Percentiles rank a stretch among this genome's conserved stretches.
Conservation (phyloP, 2,329 filamentous ascomycete species). For the Davidsoniella australis region DNA sequence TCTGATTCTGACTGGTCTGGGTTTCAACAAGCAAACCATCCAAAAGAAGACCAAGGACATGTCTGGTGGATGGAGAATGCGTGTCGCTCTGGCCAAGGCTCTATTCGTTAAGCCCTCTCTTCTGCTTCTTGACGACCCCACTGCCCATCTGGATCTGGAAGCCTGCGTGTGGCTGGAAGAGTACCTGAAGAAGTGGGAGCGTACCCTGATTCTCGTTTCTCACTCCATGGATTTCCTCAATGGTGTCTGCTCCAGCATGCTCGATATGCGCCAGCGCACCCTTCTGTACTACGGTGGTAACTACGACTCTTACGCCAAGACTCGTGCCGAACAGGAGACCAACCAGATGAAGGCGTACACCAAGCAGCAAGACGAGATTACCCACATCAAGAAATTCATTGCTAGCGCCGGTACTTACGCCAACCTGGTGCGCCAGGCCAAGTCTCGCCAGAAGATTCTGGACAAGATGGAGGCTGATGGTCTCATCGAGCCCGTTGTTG, state of each 20-base stretch:
- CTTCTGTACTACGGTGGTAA: conserved; percentile 98
- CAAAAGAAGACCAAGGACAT: conserved; percentile 99
- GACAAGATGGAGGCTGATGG: conserved; percentile 99
- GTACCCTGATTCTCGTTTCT: conserved; percentile 87
- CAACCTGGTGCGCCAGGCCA: conserved; percentile 96
- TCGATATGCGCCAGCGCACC: conserved; percentile 83
- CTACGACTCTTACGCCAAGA: conserved; percentile 98
- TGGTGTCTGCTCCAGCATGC: conserved; percentile 95
- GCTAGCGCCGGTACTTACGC: conserved; percentile 98
- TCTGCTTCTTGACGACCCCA: conserved; percentile 91
- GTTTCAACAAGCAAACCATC: conserved; percentile 97
- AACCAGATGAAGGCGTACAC: conserved; percentile 99
- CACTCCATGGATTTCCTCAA: conserved; percentile 99
- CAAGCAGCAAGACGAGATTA: conserved; percentile 98
- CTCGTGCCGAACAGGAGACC: conserved; percentile 77
- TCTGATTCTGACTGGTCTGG: conserved; percentile 92
- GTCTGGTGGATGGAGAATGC: conserved; percentile 99
- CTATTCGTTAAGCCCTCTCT: conserved; percentile 96
- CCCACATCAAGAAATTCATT: conserved; percentile 99
- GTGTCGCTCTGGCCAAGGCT: conserved; percentile 91
- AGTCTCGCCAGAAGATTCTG: conserved; percentile 97
- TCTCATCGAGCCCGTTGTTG: conserved; percentile 78
- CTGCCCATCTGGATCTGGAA: conserved; percentile 96
- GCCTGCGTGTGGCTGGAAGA: conserved; percentile 99
- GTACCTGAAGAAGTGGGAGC: conserved; percentile 99